Evolutionary conservation across 805 yeast species (phyloP).

Genomic region (Ascoidea tarda): DNA sequence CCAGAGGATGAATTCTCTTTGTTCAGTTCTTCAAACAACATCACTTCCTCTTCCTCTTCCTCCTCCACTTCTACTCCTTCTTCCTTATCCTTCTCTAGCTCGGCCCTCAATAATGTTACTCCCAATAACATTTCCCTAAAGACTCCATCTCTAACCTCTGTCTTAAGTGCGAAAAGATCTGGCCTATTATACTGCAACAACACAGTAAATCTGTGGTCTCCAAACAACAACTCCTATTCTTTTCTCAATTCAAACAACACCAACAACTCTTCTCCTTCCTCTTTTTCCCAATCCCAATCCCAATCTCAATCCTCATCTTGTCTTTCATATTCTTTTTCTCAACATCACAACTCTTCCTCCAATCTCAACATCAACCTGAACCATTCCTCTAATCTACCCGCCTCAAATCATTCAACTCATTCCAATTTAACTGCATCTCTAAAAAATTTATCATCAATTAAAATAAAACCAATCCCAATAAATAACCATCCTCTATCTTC

Average conservation of each 20-base stretch:
- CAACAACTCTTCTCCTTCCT: background rate
- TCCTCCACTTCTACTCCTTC: constrained; percentile 8
- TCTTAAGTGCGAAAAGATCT: background rate
- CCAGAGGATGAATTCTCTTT: background rate
- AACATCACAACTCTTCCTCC: background rate
- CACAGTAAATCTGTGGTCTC: too few species aligned
- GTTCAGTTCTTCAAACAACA: background rate
- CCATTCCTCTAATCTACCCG: background rate
- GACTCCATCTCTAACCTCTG: background rate
- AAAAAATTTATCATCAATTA: too few species aligned
- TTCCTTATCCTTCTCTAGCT: constrained; percentile 2
- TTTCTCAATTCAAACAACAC: background rate
- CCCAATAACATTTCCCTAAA: background rate
- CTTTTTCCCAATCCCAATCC: background rate
- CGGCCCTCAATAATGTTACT: too few species aligned
- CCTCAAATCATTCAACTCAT: background rate
- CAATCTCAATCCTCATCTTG: background rate
- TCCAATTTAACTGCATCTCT: too few species aligned
- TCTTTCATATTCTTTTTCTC: too few species aligned
- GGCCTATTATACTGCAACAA: background rate
- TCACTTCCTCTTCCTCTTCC: constrained; percentile 3
- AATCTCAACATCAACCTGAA: too few species aligned
- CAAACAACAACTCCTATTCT: background rate
- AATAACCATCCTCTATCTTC: too few species aligned
- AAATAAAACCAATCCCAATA: too few species aligned